Conservation (phyloP, 441 rosid genomes). For the Daphne laureola region DNA sequence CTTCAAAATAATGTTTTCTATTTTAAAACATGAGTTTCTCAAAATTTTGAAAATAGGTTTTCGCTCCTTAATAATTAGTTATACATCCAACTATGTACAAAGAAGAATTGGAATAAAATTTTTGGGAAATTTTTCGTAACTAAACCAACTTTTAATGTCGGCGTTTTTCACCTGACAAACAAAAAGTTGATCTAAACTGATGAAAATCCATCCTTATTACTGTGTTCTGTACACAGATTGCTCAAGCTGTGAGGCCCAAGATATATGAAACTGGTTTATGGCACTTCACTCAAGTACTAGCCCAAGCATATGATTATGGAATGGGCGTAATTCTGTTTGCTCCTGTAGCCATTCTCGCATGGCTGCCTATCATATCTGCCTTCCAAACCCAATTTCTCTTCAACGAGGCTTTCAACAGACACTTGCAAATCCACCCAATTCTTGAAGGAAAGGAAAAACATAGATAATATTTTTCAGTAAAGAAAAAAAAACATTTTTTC, state of each 20-base stretch:
- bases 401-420: conserved; percentile 80
- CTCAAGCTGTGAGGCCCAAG: conserved; percentile 84
- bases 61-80: no score
- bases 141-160: background rate
- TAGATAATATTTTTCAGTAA: conserved; percentile 16
- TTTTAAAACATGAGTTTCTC: no score
- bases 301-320: conserved; percentile 85
- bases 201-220: no score
- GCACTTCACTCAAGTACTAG: conserved; percentile 70
- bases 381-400: conserved; percentile 96
- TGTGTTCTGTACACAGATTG: conserved; percentile 50
- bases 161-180: background rate
- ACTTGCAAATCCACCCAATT: conserved; percentile 82
- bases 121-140: no score
- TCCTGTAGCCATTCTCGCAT: conserved; percentile 79
- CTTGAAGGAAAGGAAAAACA: conserved; percentile 76
- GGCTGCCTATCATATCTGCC: conserved; percentile 86
- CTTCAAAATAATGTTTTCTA: no score
- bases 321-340: conserved; percentile 86
- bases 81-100: no score
- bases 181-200: no score
- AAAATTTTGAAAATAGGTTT: no score
- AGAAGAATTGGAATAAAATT: no score
- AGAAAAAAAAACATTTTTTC: background rate
- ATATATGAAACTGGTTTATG: conserved; percentile 66